Base-by-base conservation (phyloP, 768 basidiomycete species). In the Leucosporidium yakuticum region DNA sequence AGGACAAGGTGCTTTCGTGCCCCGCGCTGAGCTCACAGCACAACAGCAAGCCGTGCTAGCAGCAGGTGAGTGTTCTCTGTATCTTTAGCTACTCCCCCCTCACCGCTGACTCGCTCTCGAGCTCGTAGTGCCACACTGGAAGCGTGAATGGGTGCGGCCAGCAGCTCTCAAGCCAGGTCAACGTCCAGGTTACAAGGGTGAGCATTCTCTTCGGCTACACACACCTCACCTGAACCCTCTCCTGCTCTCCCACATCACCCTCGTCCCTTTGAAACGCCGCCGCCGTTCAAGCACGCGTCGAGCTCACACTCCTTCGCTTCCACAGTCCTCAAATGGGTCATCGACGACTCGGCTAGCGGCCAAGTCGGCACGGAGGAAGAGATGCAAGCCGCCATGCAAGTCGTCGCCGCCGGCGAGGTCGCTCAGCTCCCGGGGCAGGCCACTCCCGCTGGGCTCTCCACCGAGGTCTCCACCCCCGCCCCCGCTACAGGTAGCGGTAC, bases 121-220 rank as follows among this genome's bases (percentile, higher is more conserved):
- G 3, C 4, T 36, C 57, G 17, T 19, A 4, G 23, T n/a, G 0
- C 20, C 27, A 3, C 15, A 64, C 17, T 72, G 64, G 62, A 72
- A 72, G 64, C 65, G 63, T n/a, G 71, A 68, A 14, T 72, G 71
- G 71, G 71, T 72, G 4, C 51, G 71, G 21, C 71, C 71, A 2
- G 8, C 67, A 1, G 61, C n/a, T 36, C 32, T 72, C 12, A 65
- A 64, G 48, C 65, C 64, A 1, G 59, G 64, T 0, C 71, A 69
- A 27, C 61, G 63, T 32, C 65, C 65, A 7, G 60, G 64, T 17
- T 70, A 47, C 65, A 67, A 67, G 32, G 55, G 65, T 64, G 29
- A 36, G 66, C 11, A 9, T n/a, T 5, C 20, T 21, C 17, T 21
- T 9, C n/a, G 12, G n/a, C n/a, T n/a, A 36, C 19, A 4, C 20